These are phyloP conservation scores for Trichoderma sp. DNA, from an alignment of 2,329 filamentous ascomycete genomes.

Conservation along the genomic window DNA sequence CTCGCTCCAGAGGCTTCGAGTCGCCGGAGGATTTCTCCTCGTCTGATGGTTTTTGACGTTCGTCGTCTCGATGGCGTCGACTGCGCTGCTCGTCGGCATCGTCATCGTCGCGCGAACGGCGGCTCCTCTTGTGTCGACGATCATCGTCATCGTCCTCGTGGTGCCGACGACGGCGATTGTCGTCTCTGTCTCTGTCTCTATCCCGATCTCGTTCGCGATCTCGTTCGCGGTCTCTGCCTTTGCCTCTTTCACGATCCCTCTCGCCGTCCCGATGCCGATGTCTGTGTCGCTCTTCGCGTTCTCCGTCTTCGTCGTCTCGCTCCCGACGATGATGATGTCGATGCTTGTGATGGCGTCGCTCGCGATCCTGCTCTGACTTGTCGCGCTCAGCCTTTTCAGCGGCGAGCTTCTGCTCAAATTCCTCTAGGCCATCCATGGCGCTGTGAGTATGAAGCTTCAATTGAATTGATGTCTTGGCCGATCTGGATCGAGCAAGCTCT, in stretches of 20 bases:
- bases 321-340: slow-evolving; percentile 48
- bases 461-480: background rate
- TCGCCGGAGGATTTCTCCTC: slow-evolving; percentile 43
- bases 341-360: slow-evolving; percentile 44
- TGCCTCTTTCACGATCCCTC: slow-evolving; percentile 22
- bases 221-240: slow-evolving; percentile 19
- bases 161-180: slow-evolving; percentile 34
- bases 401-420: slow-evolving; percentile 76
- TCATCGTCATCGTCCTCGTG: slow-evolving; percentile 44
- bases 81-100: slow-evolving; percentile 41
- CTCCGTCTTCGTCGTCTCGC: slow-evolving; percentile 37
- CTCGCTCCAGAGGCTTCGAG: slow-evolving; percentile 57
- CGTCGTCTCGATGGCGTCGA: slow-evolving; percentile 27
- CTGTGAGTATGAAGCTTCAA: background rate
- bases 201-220: slow-evolving; percentile 29
- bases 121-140: slow-evolving; percentile 63
- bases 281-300: slow-evolving; percentile 35
- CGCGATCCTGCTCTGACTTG: slow-evolving; percentile 45
- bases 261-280: slow-evolving; percentile 22
- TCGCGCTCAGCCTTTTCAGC: slow-evolving; percentile 59
- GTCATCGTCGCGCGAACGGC: slow-evolving; percentile 51
- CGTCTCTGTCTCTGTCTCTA: slow-evolving; percentile 29
- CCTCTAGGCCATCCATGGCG: slow-evolving; percentile 56
- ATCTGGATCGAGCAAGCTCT: background rate
- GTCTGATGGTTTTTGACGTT: slow-evolving; percentile 44